Evolutionary conservation across 345 rosid genomes (phyloP).

Genomic region (Eucalyptus coolabah): DNA sequence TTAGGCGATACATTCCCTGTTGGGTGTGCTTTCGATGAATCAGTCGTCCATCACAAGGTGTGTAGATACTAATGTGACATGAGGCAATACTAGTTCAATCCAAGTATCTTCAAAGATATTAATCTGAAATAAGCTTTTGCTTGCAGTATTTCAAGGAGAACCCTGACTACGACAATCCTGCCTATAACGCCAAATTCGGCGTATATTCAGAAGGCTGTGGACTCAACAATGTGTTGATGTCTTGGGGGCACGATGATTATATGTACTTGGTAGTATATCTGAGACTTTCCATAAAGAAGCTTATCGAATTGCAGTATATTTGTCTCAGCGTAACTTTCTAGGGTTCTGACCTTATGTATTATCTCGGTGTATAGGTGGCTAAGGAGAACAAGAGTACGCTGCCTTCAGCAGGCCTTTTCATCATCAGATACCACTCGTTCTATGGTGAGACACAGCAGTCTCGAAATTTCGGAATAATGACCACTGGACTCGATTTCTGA

Average conservation of each 20-base stretch:
- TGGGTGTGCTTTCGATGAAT: slow-evolving; percentile 71
- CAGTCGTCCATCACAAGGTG: slow-evolving; percentile 49
- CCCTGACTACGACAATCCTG: slow-evolving; percentile 33
- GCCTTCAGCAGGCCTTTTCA: slow-evolving; percentile 58
- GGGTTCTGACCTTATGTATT: background rate
- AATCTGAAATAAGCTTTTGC: background rate
- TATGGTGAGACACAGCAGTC: slow-evolving; percentile 11
- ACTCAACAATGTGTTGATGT: slow-evolving; percentile 46
- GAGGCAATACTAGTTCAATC: no score
- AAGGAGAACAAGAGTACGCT: slow-evolving; percentile 43
- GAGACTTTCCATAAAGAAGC: background rate
- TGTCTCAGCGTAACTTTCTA: background rate
- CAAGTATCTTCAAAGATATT: background rate
- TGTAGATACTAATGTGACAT: background rate
- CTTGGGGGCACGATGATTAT: slow-evolving; percentile 69
- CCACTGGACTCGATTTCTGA: background rate
- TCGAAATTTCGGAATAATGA: background rate
- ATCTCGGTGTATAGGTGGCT: slow-evolving; percentile 24
- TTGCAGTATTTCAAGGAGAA: slow-evolving; percentile 46
- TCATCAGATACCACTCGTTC: slow-evolving; percentile 61
- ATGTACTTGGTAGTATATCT: slow-evolving; percentile 42
- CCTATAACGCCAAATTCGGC: slow-evolving; percentile 37
- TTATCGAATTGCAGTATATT: background rate
- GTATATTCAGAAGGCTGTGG: slow-evolving; percentile 48
- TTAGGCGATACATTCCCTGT: slow-evolving; percentile 77